phyloP scores from a whole-genome alignment of 345 rosid species.

The Psidium friedrichsthalianum region DNA sequence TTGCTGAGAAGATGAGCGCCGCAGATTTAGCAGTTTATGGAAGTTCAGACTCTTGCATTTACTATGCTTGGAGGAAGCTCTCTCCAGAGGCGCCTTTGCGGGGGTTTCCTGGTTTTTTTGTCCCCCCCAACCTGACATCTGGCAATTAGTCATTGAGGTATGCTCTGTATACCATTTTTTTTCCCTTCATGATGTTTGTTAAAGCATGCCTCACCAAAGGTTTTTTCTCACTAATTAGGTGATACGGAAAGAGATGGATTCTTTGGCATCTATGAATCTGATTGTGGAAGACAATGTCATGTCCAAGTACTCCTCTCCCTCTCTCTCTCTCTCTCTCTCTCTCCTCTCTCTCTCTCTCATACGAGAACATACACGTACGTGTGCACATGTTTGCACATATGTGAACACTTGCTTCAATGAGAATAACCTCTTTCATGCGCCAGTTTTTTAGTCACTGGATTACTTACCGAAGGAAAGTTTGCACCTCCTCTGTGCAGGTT shows the following conservation, averaged over 20 bases:
- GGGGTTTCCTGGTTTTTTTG: too few relatives aligned
- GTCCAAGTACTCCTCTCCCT: constrained; percentile 41
- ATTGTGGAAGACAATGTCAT: constrained; percentile 46
- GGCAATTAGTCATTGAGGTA: constrained; percentile 68
- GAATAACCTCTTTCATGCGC: neutral
- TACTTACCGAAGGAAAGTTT: neutral
- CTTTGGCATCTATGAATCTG: constrained; percentile 43
- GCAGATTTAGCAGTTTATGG: constrained; percentile 39
- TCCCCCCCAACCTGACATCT: constrained; percentile 33
- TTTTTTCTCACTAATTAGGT: constrained; percentile 26
- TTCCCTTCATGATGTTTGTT: neutral
- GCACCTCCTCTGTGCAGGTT: constrained; percentile 34
- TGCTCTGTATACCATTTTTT: neutral
- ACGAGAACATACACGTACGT: neutral
- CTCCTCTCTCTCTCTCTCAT: neutral
- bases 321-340: neutral
- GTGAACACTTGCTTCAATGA: neutral
- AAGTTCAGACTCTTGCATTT: constrained; percentile 41
- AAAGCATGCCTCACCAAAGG: neutral
- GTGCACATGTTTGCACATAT: neutral
- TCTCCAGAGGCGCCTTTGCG: too few relatives aligned
- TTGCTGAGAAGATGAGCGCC: constrained; percentile 28
- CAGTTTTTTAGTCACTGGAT: neutral
- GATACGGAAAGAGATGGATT: constrained; percentile 73
- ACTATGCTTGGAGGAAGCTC: constrained; percentile 62